Base-by-base conservation (phyloP, 331 rosid genomes). In the Dryas integrifolia region DNA sequence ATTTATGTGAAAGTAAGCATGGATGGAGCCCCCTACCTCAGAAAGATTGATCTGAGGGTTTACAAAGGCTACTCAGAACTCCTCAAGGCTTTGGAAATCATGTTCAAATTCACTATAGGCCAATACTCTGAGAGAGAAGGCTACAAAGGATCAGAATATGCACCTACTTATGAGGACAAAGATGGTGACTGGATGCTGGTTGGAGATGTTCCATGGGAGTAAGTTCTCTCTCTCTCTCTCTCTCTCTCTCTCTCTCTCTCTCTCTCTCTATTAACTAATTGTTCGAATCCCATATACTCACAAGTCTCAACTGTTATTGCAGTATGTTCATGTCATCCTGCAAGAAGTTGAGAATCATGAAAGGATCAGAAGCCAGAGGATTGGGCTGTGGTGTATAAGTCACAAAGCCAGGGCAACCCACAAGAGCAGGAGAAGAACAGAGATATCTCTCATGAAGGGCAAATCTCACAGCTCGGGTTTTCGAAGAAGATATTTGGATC, bases 151-250 rank as follows among this genome's bases (percentile, higher is more conserved):
- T 89, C 97, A 52, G 93, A 88, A 7, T 88, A 76, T 84, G 90
- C 72, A 63, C 98, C 98, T 15, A 93, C 97, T 38, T 93, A 93
- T 69, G 91, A 93, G 75, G 98, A 93, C 80, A 93, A 87, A 76
- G 98, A 93, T 48, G 97, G 94, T 48, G 98, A 93, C 47, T 93
- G 89, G 98, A 93, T 93, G 98, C 87, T 93, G 46, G 96, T 90
- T 78, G 98, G 98, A 83, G 98, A 93, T 85, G 98, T 93, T 83
- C 98, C 96, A 45, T 93, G 98, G 98, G 86, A 90, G 97, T 91
- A 87, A 84, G 97, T 67, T 58, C 67, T 75, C 63, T 73, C 45
- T 45, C 56, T 75, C 16, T 39, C 8, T 76, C 52, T 24, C 50
- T 76, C 12, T 21, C 5, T 0, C 67, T 75, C 63, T 73, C 45